Evolutionary conservation across 176 grass and related monocot species (phyloP).

Genomic region (Paspalum notatum): DNA sequence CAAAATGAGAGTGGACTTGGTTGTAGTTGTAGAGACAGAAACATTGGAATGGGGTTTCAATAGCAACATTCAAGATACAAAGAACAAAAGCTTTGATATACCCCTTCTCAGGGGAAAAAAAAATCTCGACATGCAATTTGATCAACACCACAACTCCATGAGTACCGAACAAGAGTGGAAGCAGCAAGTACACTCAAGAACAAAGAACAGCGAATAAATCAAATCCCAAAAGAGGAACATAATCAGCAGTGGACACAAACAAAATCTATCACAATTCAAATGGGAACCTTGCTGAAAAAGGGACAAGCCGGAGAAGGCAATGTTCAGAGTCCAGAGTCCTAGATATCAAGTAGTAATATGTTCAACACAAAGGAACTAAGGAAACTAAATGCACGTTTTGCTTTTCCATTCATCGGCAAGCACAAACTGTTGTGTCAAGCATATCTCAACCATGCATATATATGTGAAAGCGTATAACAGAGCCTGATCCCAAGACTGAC

Average conservation of each 20-base stretch:
- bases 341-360: background rate
- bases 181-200: background rate
- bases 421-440: background rate
- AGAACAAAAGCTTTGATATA: background rate
- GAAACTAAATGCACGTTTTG: background rate
- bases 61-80: background rate
- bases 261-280: background rate
- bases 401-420: background rate
- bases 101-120: background rate
- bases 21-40: background rate
- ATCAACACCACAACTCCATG: background rate
- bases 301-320: background rate
- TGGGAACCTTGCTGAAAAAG: background rate
- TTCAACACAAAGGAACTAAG: background rate
- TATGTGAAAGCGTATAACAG: background rate
- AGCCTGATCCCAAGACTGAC: background rate
- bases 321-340: too few relatives aligned
- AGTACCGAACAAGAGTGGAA: background rate
- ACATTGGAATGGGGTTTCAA: background rate
- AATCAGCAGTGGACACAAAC: background rate
- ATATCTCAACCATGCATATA: background rate
- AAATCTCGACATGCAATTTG: background rate
- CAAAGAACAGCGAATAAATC: background rate
- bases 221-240: background rate
- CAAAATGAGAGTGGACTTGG: background rate